phyloP scores from a whole-genome alignment of 495 filamentous ascomycete species.

The Extremus antarcticus region DNA sequence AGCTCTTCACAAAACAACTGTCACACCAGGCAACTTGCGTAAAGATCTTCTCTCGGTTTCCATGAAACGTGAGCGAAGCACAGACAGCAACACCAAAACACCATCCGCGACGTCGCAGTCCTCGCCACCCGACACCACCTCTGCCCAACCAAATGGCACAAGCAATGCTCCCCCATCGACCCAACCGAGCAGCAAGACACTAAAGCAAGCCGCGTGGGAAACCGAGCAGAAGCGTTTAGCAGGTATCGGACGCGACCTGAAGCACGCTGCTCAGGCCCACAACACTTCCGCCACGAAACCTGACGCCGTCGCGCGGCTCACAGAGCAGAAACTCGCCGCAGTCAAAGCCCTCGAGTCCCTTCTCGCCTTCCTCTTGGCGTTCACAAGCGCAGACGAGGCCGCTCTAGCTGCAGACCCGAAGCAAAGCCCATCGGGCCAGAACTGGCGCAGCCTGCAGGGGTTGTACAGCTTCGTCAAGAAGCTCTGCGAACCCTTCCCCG shows the following conservation, averaged over 20 bases:
- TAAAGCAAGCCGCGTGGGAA: slow-evolving; percentile 13
- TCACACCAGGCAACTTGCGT: background rate
- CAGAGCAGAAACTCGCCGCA: slow-evolving; percentile 14
- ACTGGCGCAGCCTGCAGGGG: slow-evolving; percentile 12
- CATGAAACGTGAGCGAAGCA: background rate
- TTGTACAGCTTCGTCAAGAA: slow-evolving; percentile 15
- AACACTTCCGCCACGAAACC: background rate
- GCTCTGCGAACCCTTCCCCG: slow-evolving; percentile 5
- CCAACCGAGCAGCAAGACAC: background rate
- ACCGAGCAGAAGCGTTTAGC: slow-evolving; percentile 14
- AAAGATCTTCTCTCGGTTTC: background rate
- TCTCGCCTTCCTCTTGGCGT: slow-evolving; percentile 19
- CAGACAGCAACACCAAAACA: background rate
- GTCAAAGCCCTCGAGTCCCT: slow-evolving; percentile 17
- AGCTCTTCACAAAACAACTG: background rate
- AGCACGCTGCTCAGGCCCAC: slow-evolving; percentile 15
- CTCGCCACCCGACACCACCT: background rate
- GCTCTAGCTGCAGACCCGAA: slow-evolving; percentile 9
- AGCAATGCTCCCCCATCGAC: background rate
- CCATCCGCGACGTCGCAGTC: background rate
- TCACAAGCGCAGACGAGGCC: slow-evolving; percentile 14
- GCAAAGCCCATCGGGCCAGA: background rate
- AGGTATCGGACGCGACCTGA: slow-evolving; percentile 15
- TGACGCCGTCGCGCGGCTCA: background rate
- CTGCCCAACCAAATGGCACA: background rate